Conservation (phyloP, 2,329 filamentous ascomycete species). For the Fusarium drepaniforme region DNA sequence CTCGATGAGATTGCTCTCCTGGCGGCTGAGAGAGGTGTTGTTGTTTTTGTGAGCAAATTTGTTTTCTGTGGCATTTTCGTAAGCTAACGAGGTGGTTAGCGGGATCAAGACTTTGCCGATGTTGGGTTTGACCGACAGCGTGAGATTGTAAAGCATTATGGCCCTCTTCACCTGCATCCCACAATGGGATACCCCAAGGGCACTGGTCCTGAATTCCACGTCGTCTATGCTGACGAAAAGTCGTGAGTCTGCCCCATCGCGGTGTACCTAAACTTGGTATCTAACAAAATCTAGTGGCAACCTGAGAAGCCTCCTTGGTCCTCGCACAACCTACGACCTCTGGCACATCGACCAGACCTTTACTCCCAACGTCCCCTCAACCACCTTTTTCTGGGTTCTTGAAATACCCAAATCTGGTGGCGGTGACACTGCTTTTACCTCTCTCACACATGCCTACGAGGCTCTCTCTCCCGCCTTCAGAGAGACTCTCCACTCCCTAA, state of each 20-base stretch:
- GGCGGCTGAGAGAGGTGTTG: conserved; percentile 47
- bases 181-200: conserved; percentile 49
- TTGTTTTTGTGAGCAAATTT: conserved; percentile 44
- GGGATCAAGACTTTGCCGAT: conserved; percentile 50
- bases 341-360: conserved; percentile 52
- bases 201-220: conserved; percentile 48
- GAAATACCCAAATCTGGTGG: conserved; percentile 43
- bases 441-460: conserved; percentile 46
- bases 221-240: conserved; percentile 49
- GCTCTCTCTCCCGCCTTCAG: conserved; percentile 45
- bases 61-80: not conserved
- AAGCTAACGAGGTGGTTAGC: conserved; percentile 19
- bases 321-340: conserved; percentile 45
- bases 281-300: conserved; percentile 36
- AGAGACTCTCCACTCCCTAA: conserved; percentile 17
- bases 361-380: conserved; percentile 47
- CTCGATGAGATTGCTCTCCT: conserved; percentile 48
- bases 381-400: conserved; percentile 50
- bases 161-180: conserved; percentile 47
- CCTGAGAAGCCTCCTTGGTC: conserved; percentile 43
- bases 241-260: conserved; percentile 31
- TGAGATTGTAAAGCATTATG: conserved; percentile 47
- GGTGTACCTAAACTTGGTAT: not conserved
- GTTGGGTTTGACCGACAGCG: conserved; percentile 46
- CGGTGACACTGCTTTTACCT: conserved; percentile 48